A percentile compares a stretch with the other conserved stretches of the same genome.
These are phyloP conservation scores for Aureobasidium musti DNA, from an alignment of 2,329 filamentous ascomycete species.

Conservation along the genomic window DNA sequence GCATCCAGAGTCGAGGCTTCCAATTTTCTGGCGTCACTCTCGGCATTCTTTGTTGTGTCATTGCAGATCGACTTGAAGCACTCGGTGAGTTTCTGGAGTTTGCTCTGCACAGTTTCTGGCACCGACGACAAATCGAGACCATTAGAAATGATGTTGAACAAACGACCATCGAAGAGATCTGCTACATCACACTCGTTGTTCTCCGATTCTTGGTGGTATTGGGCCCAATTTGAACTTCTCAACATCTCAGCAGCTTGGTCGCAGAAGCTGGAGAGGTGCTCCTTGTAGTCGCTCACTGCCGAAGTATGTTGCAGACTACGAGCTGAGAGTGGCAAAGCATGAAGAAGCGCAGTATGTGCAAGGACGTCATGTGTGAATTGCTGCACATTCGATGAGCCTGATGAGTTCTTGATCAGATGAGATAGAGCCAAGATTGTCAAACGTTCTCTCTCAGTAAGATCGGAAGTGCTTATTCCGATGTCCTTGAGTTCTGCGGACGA, in stretches of 20 bases:
- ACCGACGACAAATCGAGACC: slow-evolving; percentile 4
- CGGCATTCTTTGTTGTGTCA: not conserved
- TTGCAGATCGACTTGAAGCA: slow-evolving; percentile 3
- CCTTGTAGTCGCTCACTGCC: slow-evolving; percentile 30
- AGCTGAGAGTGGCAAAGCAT: slow-evolving; percentile 37
- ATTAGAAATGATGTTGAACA: slow-evolving; percentile 42
- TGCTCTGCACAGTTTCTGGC: slow-evolving; percentile 1
- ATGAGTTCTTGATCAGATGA: slow-evolving; percentile 30
- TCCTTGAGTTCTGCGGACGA: slow-evolving; percentile 7
- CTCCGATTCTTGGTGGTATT: slow-evolving; percentile 33
- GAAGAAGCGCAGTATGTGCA: slow-evolving; percentile 39
- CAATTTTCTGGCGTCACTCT: not conserved
- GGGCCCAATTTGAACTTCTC: slow-evolving; percentile 43
- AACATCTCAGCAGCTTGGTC: slow-evolving; percentile 44
- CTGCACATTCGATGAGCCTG: not conserved
- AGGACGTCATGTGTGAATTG: slow-evolving; percentile 32
- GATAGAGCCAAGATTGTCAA: slow-evolving; percentile 36
- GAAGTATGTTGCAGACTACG: slow-evolving; percentile 35
- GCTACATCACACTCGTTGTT: slow-evolving; percentile 49
- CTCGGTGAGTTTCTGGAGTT: not conserved
- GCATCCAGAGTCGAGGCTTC: not conserved
- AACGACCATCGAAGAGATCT: slow-evolving; percentile 59
- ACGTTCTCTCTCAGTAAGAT: slow-evolving; percentile 36
- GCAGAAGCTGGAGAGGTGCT: slow-evolving; percentile 41
- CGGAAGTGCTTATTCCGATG: not conserved